These are phyloP conservation scores for Eremomyces bilateralis DNA, from an alignment of 495 filamentous ascomycete genomes.

Conservation along the genomic window DNA sequence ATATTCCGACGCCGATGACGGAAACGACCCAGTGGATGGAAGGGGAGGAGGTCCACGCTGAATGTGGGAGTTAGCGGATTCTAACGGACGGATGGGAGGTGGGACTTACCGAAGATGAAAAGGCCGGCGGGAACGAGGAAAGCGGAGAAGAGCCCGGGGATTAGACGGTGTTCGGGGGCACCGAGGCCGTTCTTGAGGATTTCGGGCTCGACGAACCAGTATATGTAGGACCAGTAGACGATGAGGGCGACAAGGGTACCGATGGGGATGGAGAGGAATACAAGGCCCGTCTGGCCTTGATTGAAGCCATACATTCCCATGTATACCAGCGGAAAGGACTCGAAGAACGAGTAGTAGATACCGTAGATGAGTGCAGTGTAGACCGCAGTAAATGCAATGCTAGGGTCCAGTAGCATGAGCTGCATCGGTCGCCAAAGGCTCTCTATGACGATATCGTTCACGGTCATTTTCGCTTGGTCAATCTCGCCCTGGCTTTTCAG, in stretches of 20 bases:
- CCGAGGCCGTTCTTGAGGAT: slow-evolving; percentile 22
- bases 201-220: slow-evolving; percentile 27
- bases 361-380: slow-evolving; percentile 41
- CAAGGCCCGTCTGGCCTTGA: slow-evolving; percentile 34
- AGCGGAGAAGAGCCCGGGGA: slow-evolving; percentile 29
- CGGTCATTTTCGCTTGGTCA: slow-evolving; percentile 20
- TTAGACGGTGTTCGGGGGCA: slow-evolving; percentile 25
- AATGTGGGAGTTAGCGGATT: not conserved
- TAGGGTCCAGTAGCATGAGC: slow-evolving; percentile 39
- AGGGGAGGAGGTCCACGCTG: slow-evolving; percentile 28
- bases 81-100: not conserved
- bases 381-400: slow-evolving; percentile 35
- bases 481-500: slow-evolving; percentile 15
- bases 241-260: slow-evolving; percentile 28
- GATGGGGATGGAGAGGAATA: slow-evolving; percentile 38
- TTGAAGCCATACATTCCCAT: slow-evolving; percentile 36
- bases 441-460: slow-evolving; percentile 25
- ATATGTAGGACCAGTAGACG: slow-evolving; percentile 27
- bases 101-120: slow-evolving; percentile 29
- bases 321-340: slow-evolving; percentile 50
- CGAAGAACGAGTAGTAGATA: slow-evolving; percentile 51
- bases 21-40: slow-evolving; percentile 36
- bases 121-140: slow-evolving; percentile 33
- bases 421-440: slow-evolving; percentile 39
- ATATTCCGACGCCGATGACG: slow-evolving; percentile 32